A percentile compares a stretch with the other conserved stretches of the same genome.
Conservation (phyloP, 352 stramenopile genomes). For the Pythium periplocum region DNA sequence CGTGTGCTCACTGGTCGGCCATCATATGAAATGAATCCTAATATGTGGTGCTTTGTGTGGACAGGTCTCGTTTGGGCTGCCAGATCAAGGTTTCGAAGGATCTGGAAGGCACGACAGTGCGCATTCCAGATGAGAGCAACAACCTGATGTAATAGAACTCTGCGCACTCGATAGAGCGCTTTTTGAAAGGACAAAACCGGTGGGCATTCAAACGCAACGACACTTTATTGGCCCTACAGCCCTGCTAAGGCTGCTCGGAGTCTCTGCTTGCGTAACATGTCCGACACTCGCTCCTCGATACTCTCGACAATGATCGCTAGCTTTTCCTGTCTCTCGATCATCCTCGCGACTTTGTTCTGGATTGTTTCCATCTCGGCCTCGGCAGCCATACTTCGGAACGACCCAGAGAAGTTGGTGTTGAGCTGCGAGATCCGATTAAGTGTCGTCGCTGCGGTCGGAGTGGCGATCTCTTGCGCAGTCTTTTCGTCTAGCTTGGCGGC, state of each 20-base stretch:
- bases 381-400: conserved; percentile 59
- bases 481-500: conserved; percentile 50
- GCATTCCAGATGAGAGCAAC: conserved; percentile 83
- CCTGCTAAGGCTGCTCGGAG: conserved; percentile 7
- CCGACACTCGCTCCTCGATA: conserved; percentile 30
- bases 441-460: conserved; percentile 38
- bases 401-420: conserved; percentile 78
- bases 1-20: conserved; percentile 9
- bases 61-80: conserved; percentile 81
- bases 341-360: conserved; percentile 43
- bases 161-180: neutral
- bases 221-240: conserved; percentile 8
- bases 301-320: conserved; percentile 35
- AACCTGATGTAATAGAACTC: conserved; percentile 74
- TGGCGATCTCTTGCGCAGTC: conserved; percentile 38
- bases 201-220: neutral
- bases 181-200: no score
- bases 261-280: conserved; percentile 8
- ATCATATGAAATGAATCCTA: no score
- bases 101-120: conserved; percentile 83
- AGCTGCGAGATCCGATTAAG: conserved; percentile 81
- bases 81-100: conserved; percentile 88
- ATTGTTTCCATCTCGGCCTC: conserved; percentile 80
- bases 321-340: conserved; percentile 55
- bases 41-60: conserved; percentile 9